Evolutionary conservation across 164 flowering plant species (phyloP).

Genomic region (grape (Vitis vinifera)): ASM3070453v1 NC_081818.1:30418001-30418500

Average conservation of each 20-base stretch:
- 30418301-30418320: slow-evolving; percentile 70
- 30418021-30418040: slow-evolving; percentile 17
- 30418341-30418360: not conserved
- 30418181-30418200: slow-evolving; percentile 78
- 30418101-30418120: slow-evolving; percentile 18
- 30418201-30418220: slow-evolving; percentile 85
- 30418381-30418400: slow-evolving; percentile 65
- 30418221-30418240: slow-evolving; percentile 88
- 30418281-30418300: slow-evolving; percentile 85
- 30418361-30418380: not conserved
- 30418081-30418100: not conserved
- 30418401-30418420: slow-evolving; percentile 51
- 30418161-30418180: slow-evolving; percentile 39
- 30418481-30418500: slow-evolving; percentile 94
- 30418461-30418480: slow-evolving; percentile 87
- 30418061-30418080: slow-evolving; percentile 24
- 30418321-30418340: slow-evolving; percentile 11
- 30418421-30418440: slow-evolving; percentile 76
- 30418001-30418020: slow-evolving; percentile 35
- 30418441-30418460: slow-evolving; percentile 89
- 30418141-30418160: slow-evolving; percentile 17
- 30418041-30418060: slow-evolving; percentile 15
- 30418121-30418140: slow-evolving; percentile 47
- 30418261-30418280: slow-evolving; percentile 86
- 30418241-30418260: slow-evolving; percentile 89